A percentile compares a stretch with the other conserved stretches of the same genome.
Conservation (phyloP, 352 stramenopile genomes). For the Globisporangium paroecandrum region DNA sequence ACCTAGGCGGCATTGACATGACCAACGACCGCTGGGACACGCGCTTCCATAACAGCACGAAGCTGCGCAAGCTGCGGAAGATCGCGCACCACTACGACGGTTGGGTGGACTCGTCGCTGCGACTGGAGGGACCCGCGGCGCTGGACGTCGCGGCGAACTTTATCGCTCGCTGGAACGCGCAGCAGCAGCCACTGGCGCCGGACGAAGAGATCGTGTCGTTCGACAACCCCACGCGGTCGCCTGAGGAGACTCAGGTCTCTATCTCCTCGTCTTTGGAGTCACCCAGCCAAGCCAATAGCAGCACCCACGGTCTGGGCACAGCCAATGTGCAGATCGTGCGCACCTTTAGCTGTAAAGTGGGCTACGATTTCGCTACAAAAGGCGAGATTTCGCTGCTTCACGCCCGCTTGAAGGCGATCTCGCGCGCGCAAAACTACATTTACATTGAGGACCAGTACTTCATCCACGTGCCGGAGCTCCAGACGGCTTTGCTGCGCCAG, state of each 20-base stretch:
- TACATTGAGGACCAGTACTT: constrained; percentile 54
- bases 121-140: constrained; percentile 20
- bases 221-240: neutral
- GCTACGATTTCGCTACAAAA: constrained; percentile 26
- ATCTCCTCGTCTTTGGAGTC: neutral
- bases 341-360: constrained; percentile 37
- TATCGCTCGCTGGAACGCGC: constrained; percentile 26
- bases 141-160: constrained; percentile 31
- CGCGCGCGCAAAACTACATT: constrained; percentile 33
- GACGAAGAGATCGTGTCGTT: constrained; percentile 11
- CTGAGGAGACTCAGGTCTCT: neutral
- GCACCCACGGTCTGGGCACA: neutral
- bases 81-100: constrained; percentile 18
- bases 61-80: constrained; percentile 7
- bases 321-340: constrained; percentile 32
- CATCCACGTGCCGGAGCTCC: constrained; percentile 33
- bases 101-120: constrained; percentile 29
- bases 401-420: constrained; percentile 33
- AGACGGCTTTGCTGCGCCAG: constrained; percentile 23
- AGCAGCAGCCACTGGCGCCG: neutral
- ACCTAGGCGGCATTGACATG: constrained; percentile 33
- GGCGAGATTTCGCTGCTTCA: constrained; percentile 36
- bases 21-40: constrained; percentile 33
- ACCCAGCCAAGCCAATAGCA: neutral
- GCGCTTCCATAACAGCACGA: constrained; percentile 26